These are phyloP conservation scores for Senna siamea DNA, from an alignment of 306 rosid species.

Conservation along the genomic window DNA sequence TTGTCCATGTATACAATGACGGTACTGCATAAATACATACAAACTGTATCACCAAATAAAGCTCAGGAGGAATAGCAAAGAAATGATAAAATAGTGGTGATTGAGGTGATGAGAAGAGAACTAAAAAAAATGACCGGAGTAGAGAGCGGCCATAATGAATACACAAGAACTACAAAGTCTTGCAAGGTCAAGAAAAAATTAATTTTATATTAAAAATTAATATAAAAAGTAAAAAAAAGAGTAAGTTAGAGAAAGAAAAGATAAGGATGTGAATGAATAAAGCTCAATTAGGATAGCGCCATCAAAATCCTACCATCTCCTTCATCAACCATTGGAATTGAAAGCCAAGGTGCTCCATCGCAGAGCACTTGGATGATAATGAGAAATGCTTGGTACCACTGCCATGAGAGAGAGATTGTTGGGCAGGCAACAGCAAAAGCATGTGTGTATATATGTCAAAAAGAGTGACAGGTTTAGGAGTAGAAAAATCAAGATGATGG, in stretches of 20 bases:
- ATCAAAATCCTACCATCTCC: conserved; percentile 1
- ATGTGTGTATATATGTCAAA: conserved; percentile 2
- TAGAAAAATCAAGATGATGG: too few species aligned
- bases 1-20: background rate
- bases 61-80: conserved; percentile 76
- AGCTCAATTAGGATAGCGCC: conserved; percentile 86
- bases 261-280: background rate
- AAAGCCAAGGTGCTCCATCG: conserved; percentile 35
- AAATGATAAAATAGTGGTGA: background rate
- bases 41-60: background rate
- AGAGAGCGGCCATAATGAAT: rapidly evolving
- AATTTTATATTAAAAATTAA: too few species aligned
- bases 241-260: too few species aligned
- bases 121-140: rapidly evolving
- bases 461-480: conserved; percentile 3
- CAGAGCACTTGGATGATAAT: background rate
- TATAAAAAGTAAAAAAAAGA: too few species aligned
- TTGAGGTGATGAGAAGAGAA: background rate
- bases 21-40: background rate
- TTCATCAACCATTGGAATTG: conserved; percentile 22
- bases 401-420: conserved; percentile 32
- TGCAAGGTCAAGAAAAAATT: conserved; percentile 87
- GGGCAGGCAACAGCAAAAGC: conserved; percentile 34
- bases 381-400: conserved; percentile 16
- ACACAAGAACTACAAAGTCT: conserved; percentile 38